Base-by-base conservation (phyloP, 1,139 yeast species). In the Yamadazyma diddensiae region DNA sequence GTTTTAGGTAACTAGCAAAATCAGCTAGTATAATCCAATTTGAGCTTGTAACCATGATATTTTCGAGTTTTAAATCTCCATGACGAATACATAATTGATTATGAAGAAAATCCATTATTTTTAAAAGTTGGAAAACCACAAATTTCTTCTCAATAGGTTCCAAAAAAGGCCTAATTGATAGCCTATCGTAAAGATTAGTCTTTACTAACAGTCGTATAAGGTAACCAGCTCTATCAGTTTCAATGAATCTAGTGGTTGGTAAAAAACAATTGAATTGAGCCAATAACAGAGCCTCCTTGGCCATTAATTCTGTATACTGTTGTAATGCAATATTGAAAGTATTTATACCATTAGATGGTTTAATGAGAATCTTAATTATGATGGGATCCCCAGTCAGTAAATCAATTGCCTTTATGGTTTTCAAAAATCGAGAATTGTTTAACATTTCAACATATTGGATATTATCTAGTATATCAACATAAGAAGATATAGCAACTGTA, bases 41-140 rank as follows among this genome's bases (percentile, higher is more conserved):
- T 84, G 95, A 85, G 15, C 94, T 78, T 0, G 95, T 84, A 2
- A 88, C 82, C 37, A 94, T 59, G 16, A 90, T 74, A 55, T 94
- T 94, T 56, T 92, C 98, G 2, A 90, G 68, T 56, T 92, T 88
- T 44, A 94, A 69, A 59, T 94, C 98, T 3, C 98, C 98, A 57
- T 94, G 99, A 39, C 63, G 73, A 1, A 86, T 69, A 5, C 66
- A 70, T 22, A 69, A 55, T 13, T 36, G 20, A 11, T 55, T 49
- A 54, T 94, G 98, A 35, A 92, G 68, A 29, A 76, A 76, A 2
- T 70, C 63, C 17, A 90, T 48, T 0, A 82, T 73, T 13, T 69
- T 65, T 24, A 92, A 55, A 39, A 92, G 59, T 52, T 94, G 99
- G 50, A 79, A 94, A 2, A 80, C 77, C 26, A 92, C 70, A 81